Conservation (phyloP, 257 asterid species). For the Pogostemon cablin region DNA sequence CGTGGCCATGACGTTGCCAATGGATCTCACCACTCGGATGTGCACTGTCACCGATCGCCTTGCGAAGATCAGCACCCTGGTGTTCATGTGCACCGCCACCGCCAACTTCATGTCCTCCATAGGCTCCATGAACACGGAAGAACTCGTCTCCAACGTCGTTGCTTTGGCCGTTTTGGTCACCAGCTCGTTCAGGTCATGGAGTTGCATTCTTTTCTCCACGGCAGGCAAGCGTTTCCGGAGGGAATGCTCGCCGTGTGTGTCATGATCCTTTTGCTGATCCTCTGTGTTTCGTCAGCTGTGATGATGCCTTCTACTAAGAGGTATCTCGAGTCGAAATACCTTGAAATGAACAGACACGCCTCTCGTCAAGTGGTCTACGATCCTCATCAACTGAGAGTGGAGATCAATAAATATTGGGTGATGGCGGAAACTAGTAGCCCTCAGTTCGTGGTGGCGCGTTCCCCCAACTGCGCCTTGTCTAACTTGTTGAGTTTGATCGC, state of each 20-base stretch:
- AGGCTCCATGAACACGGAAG: slow-evolving; percentile 44
- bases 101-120: slow-evolving; percentile 46
- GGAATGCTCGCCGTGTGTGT: slow-evolving; percentile 26
- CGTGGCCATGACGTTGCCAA: slow-evolving; percentile 46
- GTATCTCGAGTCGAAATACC: slow-evolving; percentile 40
- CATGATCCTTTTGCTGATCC: slow-evolving; percentile 39
- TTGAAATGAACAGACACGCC: slow-evolving; percentile 39
- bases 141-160: slow-evolving; percentile 31
- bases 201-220: slow-evolving; percentile 19
- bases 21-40: slow-evolving; percentile 47
- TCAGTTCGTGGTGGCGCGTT: slow-evolving; percentile 55
- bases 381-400: slow-evolving; percentile 17
- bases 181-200: slow-evolving; percentile 41
- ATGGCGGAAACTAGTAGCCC: slow-evolving; percentile 55
- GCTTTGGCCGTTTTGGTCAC: slow-evolving; percentile 42
- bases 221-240: slow-evolving; percentile 20
- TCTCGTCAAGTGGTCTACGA: no score
- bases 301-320: slow-evolving; percentile 43
- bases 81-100: slow-evolving; percentile 46
- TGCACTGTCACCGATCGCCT: slow-evolving; percentile 39
- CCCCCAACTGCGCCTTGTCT: slow-evolving; percentile 38
- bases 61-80: slow-evolving; percentile 50
- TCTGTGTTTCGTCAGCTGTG: slow-evolving; percentile 36
- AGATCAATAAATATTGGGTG: slow-evolving; percentile 46
- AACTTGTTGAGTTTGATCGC: slow-evolving; percentile 34